Evolutionary conservation across 2,329 filamentous ascomycete genomes (phyloP).

Genomic region (Spiromastix sp.): DNA sequence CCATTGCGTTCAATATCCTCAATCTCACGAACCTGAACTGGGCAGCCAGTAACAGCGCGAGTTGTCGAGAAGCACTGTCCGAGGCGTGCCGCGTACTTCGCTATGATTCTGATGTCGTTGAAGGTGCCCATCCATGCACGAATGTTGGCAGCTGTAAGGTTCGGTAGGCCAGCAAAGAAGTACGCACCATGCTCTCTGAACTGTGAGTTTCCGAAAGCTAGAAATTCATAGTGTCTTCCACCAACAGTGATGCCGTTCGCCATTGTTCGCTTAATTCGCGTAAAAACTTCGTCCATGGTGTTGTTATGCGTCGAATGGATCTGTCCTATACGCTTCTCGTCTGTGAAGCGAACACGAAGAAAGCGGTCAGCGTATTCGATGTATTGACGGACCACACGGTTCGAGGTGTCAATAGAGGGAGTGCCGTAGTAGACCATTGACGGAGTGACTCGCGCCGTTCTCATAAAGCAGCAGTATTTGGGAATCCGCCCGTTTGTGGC

Average conservation of each 20-base stretch:
- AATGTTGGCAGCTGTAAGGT: conserved; percentile 63
- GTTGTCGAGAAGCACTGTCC: conserved; percentile 97
- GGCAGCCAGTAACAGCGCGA: conserved; percentile 56
- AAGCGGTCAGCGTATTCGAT: conserved; percentile 64
- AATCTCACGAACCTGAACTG: conserved; percentile 48
- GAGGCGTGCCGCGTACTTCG: conserved; percentile 78
- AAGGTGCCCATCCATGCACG: conserved; percentile 82
- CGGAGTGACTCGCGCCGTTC: conserved; percentile 72
- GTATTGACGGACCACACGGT: conserved; percentile 71
- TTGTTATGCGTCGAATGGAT: conserved; percentile 48
- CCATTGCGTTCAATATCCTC: conserved; percentile 59
- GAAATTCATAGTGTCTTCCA: conserved; percentile 72
- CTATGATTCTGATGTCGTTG: conserved; percentile 66
- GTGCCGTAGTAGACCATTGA: conserved; percentile 70
- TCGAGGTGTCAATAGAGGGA: conserved; percentile 74
- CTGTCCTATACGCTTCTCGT: conserved; percentile 58
- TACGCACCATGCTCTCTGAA: conserved; percentile 86
- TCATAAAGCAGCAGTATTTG: conserved; percentile 61
- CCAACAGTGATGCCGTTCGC: conserved; percentile 72
- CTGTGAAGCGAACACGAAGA: conserved; percentile 77
- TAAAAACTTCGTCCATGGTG: conserved; percentile 60
- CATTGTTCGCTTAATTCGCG: conserved; percentile 60
- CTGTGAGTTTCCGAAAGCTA: conserved; percentile 93
- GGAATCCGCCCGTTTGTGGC: conserved; percentile 49
- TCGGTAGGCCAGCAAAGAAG: conserved; percentile 68